Base-by-base conservation (phyloP, 257 asterid species). In the Anisodus acutangulus region DNA sequence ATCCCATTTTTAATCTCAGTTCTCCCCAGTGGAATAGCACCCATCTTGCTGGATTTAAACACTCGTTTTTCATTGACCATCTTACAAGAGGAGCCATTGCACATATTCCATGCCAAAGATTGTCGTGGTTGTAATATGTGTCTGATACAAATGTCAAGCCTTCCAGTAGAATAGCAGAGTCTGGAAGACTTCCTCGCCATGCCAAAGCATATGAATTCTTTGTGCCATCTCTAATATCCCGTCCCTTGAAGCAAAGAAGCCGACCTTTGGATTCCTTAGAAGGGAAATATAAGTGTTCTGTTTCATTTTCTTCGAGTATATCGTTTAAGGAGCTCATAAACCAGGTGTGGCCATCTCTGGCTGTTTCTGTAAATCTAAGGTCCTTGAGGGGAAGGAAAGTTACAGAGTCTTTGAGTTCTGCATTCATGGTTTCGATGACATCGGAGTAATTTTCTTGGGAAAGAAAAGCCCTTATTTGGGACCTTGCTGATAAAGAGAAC, bases 41-140 rank as follows among this genome's bases (percentile, higher is more conserved):
- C 91, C 90, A 87, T 57, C 90, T 82, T n/a, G 82, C 67, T 4
- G 90, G 91, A 87, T 81, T 86, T 2, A 45, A 63, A 81, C 91
- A 86, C 3, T 78, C 70, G 16, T 85, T 87, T 85, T 80, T 84
- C 87, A 87, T 87, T 5, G 91, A 81, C 87, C 91, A 87, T 68
- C 90, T 39, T 4, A 89, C 90, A 11, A 89, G 86, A 39, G 89
- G 90, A 47, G 82, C 69, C 5, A 45, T 26, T 10, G 90, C 89
- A 45, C 84, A 87, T 22, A 89, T 22, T 10, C 89, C 91, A 82
- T 89, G 90, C 90, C 90, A 89, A 79, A 87, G 79, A 69, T 89
- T 89, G 3, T 71, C 47, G 41, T 87, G 81, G 82, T 84, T 58
- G 83, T 60, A 89, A 53, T 85, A 87, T 15, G 91, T 84, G 59